These are phyloP conservation scores for Penium margaritaceum DNA, from an alignment of 139 green algal genomes.

Conservation along the genomic window DNA sequence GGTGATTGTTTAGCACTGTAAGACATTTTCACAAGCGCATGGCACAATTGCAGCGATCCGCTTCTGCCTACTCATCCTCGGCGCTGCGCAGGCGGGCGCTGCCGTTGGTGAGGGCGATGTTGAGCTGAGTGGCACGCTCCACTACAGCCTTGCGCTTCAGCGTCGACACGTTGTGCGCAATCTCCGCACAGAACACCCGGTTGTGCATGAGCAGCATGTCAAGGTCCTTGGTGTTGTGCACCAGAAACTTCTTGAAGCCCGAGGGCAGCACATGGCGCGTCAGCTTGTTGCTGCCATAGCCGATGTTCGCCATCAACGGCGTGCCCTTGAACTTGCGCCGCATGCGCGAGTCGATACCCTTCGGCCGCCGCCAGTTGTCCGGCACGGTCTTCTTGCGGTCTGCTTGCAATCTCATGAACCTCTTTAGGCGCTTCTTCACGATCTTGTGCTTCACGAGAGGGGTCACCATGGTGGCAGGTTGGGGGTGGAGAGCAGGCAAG, in stretches of 20 bases:
- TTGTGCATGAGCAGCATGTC: constrained; percentile 99
- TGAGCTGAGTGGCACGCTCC: constrained; percentile 86
- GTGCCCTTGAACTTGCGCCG: constrained; percentile 93
- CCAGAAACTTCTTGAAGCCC: constrained; percentile 82
- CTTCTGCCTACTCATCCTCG: constrained; percentile 88
- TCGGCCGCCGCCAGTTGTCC: constrained; percentile 82
- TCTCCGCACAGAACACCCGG: no score
- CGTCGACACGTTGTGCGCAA: constrained; percentile 90
- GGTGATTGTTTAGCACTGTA: no score
- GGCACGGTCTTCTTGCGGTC: no score
- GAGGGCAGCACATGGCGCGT: constrained; percentile 79
- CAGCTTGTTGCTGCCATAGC: constrained; percentile 92
- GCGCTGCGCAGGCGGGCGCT: constrained; percentile 79
- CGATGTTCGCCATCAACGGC: constrained; percentile 86
- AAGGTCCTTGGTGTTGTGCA: constrained; percentile 87
- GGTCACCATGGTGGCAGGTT: no score
- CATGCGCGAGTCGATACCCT: constrained; percentile 94
- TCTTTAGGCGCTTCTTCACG: no score
- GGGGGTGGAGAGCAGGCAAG: no score
- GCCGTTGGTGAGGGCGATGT: constrained; percentile 84
- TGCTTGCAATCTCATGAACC: no score
- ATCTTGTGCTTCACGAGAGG: no score
- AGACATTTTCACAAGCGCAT: no score
- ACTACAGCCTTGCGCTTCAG: constrained; percentile 93
- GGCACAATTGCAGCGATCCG: no score